Conservation (phyloP, 306 rosid genomes). For the Fragaria ananassa region DNA sequence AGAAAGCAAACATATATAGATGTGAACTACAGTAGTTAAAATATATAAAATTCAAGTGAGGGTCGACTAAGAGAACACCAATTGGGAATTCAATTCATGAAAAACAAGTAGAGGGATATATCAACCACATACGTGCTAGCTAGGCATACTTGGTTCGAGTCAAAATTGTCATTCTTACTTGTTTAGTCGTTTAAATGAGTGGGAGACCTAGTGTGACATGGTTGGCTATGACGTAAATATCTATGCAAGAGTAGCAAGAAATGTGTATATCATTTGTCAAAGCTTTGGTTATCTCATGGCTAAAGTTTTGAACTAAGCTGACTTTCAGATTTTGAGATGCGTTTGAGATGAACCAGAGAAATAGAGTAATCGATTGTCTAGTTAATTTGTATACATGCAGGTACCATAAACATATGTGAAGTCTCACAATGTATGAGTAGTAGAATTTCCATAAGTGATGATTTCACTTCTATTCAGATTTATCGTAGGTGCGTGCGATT, state of each 20-base stretch:
- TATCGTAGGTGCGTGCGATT: no score
- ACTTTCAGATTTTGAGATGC: not conserved
- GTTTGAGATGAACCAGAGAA: not conserved
- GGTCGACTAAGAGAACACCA: constrained; percentile 3
- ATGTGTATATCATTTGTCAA: not conserved
- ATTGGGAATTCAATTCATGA: constrained; percentile 18
- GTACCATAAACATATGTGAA: no score
- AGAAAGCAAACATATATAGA: not conserved
- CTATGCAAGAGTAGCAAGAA: not conserved
- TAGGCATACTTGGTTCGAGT: not conserved
- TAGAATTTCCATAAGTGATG: no score
- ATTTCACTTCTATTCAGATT: no score
- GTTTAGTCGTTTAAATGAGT: not conserved
- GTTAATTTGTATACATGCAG: no score
- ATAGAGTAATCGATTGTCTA: no score
- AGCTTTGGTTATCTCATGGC: not conserved
- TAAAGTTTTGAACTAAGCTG: not conserved
- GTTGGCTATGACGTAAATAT: not conserved
- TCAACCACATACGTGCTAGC: not conserved
- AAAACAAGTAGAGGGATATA: not conserved
- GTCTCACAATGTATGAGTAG: no score
- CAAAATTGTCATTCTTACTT: constrained; percentile 11
- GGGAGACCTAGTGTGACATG: not conserved
- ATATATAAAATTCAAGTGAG: not conserved
- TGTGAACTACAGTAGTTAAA: not conserved